Conservation (phyloP, 495 filamentous ascomycete species). For the Lasiosphaeria hispida region DNA sequence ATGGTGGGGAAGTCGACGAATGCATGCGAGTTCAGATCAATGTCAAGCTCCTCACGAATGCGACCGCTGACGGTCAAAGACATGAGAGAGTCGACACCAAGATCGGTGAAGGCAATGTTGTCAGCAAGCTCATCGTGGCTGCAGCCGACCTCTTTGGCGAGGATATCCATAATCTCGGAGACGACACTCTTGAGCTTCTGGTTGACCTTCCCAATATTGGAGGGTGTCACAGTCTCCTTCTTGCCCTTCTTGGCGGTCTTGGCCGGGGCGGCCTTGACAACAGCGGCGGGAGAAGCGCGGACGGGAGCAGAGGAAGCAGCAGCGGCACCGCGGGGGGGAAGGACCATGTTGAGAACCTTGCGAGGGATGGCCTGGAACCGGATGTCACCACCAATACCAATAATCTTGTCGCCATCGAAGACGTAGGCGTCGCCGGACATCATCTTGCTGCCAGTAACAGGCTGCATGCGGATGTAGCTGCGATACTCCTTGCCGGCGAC, state of each 20-base stretch:
- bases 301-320: constrained; percentile 29
- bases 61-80: constrained; percentile 52
- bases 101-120: constrained; percentile 51
- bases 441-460: constrained; percentile 50
- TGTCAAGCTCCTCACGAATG: constrained; percentile 55
- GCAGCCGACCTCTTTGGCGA: constrained; percentile 66
- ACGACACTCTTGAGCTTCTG: constrained; percentile 40
- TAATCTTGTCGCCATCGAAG: constrained; percentile 61
- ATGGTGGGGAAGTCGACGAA: constrained; percentile 56
- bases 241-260: constrained; percentile 44
- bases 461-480: constrained; percentile 68
- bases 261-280: constrained; percentile 38
- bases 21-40: constrained; percentile 53
- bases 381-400: constrained; percentile 51
- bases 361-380: constrained; percentile 68
- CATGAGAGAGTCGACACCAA: constrained; percentile 63
- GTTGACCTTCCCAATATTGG: constrained; percentile 43
- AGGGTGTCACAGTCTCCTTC: constrained; percentile 41
- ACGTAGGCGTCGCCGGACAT: constrained; percentile 62
- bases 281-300: constrained; percentile 33
- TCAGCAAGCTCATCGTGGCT: constrained; percentile 58
- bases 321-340: constrained; percentile 57
- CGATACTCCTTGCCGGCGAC: constrained; percentile 62
- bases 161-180: constrained; percentile 55
- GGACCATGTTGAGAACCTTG: constrained; percentile 61